These are phyloP conservation scores for Streptanthus diversifolius DNA, from an alignment of 345 rosid species.

Conservation along the genomic window DNA sequence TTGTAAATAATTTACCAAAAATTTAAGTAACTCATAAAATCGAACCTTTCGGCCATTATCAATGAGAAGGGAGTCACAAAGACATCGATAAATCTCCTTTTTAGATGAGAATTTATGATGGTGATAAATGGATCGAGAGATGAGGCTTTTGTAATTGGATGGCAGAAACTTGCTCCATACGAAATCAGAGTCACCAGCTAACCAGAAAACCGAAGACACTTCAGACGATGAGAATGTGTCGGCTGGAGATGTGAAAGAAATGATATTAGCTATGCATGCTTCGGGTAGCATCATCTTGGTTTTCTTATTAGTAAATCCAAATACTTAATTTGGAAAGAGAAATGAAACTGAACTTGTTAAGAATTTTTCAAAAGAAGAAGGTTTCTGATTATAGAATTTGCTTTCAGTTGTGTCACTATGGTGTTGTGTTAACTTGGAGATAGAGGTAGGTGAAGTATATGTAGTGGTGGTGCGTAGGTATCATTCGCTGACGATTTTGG, in stretches of 20 bases:
- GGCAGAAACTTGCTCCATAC: slow-evolving; percentile 68
- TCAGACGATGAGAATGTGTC: slow-evolving; percentile 47
- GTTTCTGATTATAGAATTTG: too few relatives aligned
- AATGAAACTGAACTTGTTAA: too few relatives aligned
- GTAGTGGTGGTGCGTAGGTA: too few relatives aligned
- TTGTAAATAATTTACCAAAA: background rate
- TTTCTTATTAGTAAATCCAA: too few relatives aligned
- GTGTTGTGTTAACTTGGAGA: too few relatives aligned
- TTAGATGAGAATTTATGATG: slow-evolving; percentile 41
- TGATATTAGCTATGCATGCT: slow-evolving; percentile 50
- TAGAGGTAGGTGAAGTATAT: too few relatives aligned
- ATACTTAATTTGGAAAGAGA: too few relatives aligned
- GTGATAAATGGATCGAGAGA: slow-evolving; percentile 29
- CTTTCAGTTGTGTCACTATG: too few relatives aligned
- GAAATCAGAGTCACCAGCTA: slow-evolving; percentile 58
- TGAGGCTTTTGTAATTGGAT: slow-evolving; percentile 22
- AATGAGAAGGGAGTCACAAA: slow-evolving; percentile 47
- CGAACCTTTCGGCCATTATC: slow-evolving; percentile 49
- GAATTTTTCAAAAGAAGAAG: too few relatives aligned
- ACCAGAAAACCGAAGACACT: slow-evolving; percentile 47
- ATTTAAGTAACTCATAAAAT: background rate
- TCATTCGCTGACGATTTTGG: too few relatives aligned
- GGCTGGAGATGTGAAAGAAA: slow-evolving; percentile 58
- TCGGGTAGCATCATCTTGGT: slow-evolving; percentile 52
- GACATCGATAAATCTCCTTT: slow-evolving; percentile 50